Evolutionary conservation across 2,329 filamentous ascomycete species (phyloP).

Genomic region (Ceratocystis cubensis): DNA sequence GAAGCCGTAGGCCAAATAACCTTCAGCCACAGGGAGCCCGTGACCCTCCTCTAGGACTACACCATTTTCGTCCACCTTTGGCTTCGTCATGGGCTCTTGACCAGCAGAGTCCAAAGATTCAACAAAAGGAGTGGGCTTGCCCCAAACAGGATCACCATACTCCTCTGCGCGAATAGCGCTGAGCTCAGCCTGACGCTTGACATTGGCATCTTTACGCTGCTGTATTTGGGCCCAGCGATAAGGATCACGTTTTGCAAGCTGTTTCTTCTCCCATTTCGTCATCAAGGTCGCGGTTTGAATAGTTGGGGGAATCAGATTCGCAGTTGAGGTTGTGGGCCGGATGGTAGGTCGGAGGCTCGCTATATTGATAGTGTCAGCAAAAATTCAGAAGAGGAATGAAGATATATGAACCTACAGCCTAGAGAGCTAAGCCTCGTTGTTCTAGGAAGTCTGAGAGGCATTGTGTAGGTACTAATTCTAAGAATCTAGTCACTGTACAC

Average conservation of each 20-base stretch:
- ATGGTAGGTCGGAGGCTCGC: slow-evolving; percentile 48
- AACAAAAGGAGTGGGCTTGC: slow-evolving; percentile 68
- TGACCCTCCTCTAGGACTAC: slow-evolving; percentile 31
- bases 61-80: slow-evolving; percentile 33
- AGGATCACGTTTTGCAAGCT: slow-evolving; percentile 60
- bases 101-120: slow-evolving; percentile 62
- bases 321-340: slow-evolving; percentile 35
- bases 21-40: slow-evolving; percentile 35
- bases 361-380: slow-evolving; percentile 25
- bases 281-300: slow-evolving; percentile 50
- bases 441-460: slow-evolving; percentile 55
- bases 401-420: slow-evolving; percentile 38
- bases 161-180: slow-evolving; percentile 48
- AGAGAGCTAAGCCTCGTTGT: slow-evolving; percentile 48
- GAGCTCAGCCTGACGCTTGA: slow-evolving; percentile 61
- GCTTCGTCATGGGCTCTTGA: slow-evolving; percentile 31
- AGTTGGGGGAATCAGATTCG: slow-evolving; percentile 39
- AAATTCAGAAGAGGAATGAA: slow-evolving; percentile 17
- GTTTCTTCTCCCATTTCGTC: slow-evolving; percentile 50
- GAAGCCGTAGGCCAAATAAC: slow-evolving; percentile 65
- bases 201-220: slow-evolving; percentile 71
- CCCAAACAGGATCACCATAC: slow-evolving; percentile 67
- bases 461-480: slow-evolving; percentile 27
- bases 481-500: slow-evolving; percentile 9
- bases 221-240: slow-evolving; percentile 70